Base-by-base conservation (phyloP, 2,329 filamentous ascomycete species). In the Colletotrichum lupini region DNA sequence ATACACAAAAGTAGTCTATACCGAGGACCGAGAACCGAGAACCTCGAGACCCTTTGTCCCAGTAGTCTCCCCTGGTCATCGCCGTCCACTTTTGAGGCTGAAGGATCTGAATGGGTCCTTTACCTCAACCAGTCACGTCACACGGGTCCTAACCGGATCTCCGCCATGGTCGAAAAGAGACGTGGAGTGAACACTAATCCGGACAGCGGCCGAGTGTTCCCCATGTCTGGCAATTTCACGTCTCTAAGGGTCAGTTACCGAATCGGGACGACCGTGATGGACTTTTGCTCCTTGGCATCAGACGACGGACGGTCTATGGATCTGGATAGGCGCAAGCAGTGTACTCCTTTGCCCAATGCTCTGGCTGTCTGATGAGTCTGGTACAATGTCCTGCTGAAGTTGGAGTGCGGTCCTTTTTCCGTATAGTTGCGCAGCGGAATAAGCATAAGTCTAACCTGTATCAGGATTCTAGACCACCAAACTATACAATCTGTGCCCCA, bases 71-170 rank as follows among this genome's bases (percentile, higher is more conserved):
- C 42, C 42, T n/a, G 16, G 42, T 49, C 42, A 8, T n/a, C 42
- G 26, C 53, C 35, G 42, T 72, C 69, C 53, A 52, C 65, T 28
- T 46, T 32, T 53, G 42, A 68, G 66, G 69, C 52, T 64, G 42
- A 68, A 69, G 42, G 32, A 56, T 22, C n/a, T 9, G 19, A 24
- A n/a, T 19, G 26, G 6, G 7, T 28, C 28, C 5, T 24, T 14
- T 35, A 22, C 7, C 24, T 72, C 56, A 35, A 46, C 69, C 53
- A 69, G 63, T 72, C 9, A 24, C 28, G 28, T 19, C 11, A 16
- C 24, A 24, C 42, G n/a, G 53, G 19, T 5, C 46, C 2, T 16
- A 22, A 7, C 42, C 32, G 16, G 7, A 22, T 64, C 59, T 64
- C 69, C 59, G 59, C 59, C 2, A 14, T 5, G 11, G 37, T 22